phyloP scores from a whole-genome alignment of 192 early-diverging fungal species.

The Coemansia erecta region DNA sequence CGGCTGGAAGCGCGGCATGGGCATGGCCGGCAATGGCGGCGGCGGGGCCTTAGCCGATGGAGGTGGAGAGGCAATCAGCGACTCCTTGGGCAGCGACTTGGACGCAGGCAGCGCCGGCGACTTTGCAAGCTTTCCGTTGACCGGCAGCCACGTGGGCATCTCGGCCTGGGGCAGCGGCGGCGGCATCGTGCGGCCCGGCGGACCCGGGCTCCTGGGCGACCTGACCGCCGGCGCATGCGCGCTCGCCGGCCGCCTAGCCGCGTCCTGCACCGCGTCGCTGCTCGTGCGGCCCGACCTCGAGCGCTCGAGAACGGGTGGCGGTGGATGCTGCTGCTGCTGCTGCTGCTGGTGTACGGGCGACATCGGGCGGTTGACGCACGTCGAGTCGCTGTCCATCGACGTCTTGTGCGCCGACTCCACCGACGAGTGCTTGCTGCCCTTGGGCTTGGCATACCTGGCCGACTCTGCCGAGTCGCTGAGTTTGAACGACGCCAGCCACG shows the following conservation, averaged over 20 bases:
- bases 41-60: neutral
- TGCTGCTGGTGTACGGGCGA: slow-evolving; percentile 3
- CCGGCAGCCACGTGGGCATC: slow-evolving; percentile 40
- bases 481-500: slow-evolving; percentile 48
- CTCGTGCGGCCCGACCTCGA: neutral
- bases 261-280: neutral
- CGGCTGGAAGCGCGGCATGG: slow-evolving; percentile 49
- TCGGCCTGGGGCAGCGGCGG: slow-evolving; percentile 33
- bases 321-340: neutral
- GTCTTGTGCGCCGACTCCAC: slow-evolving; percentile 28
- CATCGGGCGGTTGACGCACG: slow-evolving; percentile 25
- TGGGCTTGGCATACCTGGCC: slow-evolving; percentile 24
- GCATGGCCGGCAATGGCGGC: slow-evolving; percentile 32
- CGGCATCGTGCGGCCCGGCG: slow-evolving; percentile 6
- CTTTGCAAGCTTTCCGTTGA: slow-evolving; percentile 5
- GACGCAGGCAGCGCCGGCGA: slow-evolving; percentile 13
- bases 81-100: slow-evolving; percentile 18
- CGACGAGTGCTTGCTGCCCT: slow-evolving; percentile 19
- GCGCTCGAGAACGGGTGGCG: neutral
- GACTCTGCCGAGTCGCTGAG: slow-evolving; percentile 32
- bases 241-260: slow-evolving; percentile 14
- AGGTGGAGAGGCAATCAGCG: too few species aligned
- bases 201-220: slow-evolving; percentile 3
- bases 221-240: slow-evolving; percentile 9
- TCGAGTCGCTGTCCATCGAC: slow-evolving; percentile 41